Base-by-base conservation (phyloP, 495 filamentous ascomycete genomes). In the Cladorrhinum samala region DNA sequence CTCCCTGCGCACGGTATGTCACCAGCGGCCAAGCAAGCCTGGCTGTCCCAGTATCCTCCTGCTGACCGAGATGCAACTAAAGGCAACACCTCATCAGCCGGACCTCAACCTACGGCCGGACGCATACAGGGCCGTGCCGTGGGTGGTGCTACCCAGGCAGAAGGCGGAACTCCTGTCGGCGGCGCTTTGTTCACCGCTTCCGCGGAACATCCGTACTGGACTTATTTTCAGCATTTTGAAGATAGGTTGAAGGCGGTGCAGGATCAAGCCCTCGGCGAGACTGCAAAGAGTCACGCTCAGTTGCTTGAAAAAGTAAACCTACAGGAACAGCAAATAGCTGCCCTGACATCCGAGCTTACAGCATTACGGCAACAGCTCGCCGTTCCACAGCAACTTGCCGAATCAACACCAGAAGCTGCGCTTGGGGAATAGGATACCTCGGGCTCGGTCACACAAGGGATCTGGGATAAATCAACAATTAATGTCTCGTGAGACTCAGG, bases 211-310 rank as follows among this genome's bases (percentile, higher is more conserved):
- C 67, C 66, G 16, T 53, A 80, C 9, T 77, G 71, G 73, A 54
- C 69, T 3, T 79, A 78, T 56, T 69, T 78, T 42, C 74, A 77
- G n/a, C 65, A 41, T 17, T 33, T 80, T 11, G 77, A 80, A 37
- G 73, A 73, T 2, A 67, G 69, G 56, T 61, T 78, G 11, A 72
- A 74, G 47, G 52, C 61, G 20, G 61, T 73, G 36, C 56, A 56
- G 8, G 62, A 68, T 8, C 63, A 71, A 47, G 53, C 72, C 17
- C 57, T 61, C 6, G 57, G 46, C 1, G 54, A 53, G 17, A 9
- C n/a, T 27, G 51, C 37, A 25, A 57, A 57, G 38, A 53, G 13
- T 50, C 53, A 57, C 16, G 52, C 63, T 9, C 62, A 69, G 46
- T 55, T 73, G 43, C 25, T 58, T 25, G 72, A 72, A 24, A 69